A percentile compares a stretch with the other conserved stretches of the same genome.
Evolutionary conservation across 75 land plant species (phyloP).

Genomic region (Cupressus sempervirens): DNA sequence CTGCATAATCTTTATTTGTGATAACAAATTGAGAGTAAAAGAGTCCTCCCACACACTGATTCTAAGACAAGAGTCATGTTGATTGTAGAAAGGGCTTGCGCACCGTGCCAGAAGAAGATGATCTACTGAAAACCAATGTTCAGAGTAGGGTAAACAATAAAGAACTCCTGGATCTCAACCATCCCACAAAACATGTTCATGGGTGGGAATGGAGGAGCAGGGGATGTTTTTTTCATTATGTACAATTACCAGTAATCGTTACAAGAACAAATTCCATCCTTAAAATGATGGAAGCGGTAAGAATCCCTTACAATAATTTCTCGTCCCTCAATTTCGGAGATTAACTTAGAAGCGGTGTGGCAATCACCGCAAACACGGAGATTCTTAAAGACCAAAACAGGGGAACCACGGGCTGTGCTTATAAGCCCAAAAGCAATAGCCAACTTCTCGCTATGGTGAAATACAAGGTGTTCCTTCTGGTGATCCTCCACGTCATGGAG

Average conservation of each 20-base stretch:
- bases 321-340: background rate
- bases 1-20: background rate
- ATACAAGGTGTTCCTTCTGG: background rate
- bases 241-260: background rate
- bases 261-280: slow-evolving; percentile 12
- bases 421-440: slow-evolving; percentile 9
- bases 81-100: background rate
- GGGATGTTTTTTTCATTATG: background rate
- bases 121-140: background rate
- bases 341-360: slow-evolving; percentile 8
- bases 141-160: background rate
- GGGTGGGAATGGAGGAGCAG: background rate
- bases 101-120: background rate
- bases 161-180: background rate
- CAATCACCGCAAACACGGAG: slow-evolving; percentile 10
- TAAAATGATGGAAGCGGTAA: slow-evolving; percentile 11
- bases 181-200: background rate
- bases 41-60: background rate
- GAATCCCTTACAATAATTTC: slow-evolving; percentile 9
- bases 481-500: background rate
- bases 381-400: background rate
- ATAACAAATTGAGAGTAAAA: background rate
- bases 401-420: background rate
- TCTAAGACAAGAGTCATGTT: background rate
- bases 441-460: slow-evolving; percentile 1